Percentiles rank a stretch among this genome's conserved stretches.
phyloP scores from a whole-genome alignment of 2,329 filamentous ascomycete genomes.

The Aspergillus sp. region DNA sequence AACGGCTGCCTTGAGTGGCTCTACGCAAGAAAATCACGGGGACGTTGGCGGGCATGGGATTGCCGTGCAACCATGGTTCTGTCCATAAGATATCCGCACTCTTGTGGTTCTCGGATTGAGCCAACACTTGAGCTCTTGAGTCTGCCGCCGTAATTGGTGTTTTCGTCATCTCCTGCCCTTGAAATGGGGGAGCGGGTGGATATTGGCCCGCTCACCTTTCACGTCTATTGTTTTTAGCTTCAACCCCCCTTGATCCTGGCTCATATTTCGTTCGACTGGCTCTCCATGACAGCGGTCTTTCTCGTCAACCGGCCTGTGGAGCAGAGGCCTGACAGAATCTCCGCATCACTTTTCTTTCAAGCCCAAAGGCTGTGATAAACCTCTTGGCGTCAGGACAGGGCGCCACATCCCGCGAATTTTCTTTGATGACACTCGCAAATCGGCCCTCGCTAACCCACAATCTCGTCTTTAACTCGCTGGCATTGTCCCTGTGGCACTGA shows the following conservation, averaged over 20 bases:
- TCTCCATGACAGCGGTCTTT: neutral
- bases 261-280: conserved; percentile 5
- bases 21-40: neutral
- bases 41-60: neutral
- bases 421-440: conserved; percentile 7
- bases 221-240: conserved; percentile 7
- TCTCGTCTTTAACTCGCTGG: conserved; percentile 2
- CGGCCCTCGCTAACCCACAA: conserved; percentile 7
- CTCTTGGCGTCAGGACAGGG: conserved; percentile 12
- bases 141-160: conserved; percentile 8
- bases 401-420: conserved; percentile 10
- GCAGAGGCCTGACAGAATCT: conserved; percentile 4
- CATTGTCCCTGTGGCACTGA: conserved; percentile 4
- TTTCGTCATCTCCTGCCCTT: neutral
- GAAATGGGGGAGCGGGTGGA: conserved; percentile 5
- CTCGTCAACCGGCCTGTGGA: conserved; percentile 2
- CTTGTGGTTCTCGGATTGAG: neutral
- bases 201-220: conserved; percentile 2
- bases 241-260: conserved; percentile 7
- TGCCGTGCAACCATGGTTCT: conserved; percentile 6
- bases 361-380: conserved; percentile 7
- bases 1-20: neutral
- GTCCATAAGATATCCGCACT: conserved; percentile 6
- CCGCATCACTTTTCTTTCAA: conserved; percentile 11
- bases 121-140: conserved; percentile 10